These are phyloP conservation scores for Mucor indicus DNA, from an alignment of 371 early-diverging fungal genomes.

Conservation along the genomic window DNA sequence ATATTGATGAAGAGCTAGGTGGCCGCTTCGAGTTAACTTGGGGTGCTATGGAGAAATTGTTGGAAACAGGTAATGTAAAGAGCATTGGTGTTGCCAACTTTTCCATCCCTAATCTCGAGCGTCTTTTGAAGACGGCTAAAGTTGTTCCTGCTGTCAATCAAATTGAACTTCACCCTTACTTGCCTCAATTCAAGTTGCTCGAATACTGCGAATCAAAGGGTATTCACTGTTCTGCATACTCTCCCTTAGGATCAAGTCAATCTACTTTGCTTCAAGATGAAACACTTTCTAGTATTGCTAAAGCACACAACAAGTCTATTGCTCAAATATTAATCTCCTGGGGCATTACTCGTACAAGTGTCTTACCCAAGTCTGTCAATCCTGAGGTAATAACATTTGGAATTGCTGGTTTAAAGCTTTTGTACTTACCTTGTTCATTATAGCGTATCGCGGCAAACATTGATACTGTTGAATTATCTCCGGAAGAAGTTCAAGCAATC, in stretches of 20 bases:
- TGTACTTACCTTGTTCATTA: not conserved
- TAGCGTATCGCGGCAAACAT: slow-evolving; percentile 47
- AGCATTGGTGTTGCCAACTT: slow-evolving; percentile 69
- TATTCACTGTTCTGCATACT: slow-evolving; percentile 69
- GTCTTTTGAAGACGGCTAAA: slow-evolving; percentile 49
- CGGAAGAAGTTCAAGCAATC: slow-evolving; percentile 39
- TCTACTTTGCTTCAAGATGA: slow-evolving; percentile 42
- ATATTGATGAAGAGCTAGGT: slow-evolving; percentile 22
- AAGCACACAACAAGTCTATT: slow-evolving; percentile 55
- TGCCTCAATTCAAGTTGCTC: slow-evolving; percentile 60
- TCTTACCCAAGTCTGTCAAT: slow-evolving; percentile 55
- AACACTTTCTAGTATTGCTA: slow-evolving; percentile 59
- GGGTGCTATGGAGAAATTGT: slow-evolving; percentile 62
- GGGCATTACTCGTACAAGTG: slow-evolving; percentile 61
- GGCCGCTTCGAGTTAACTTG: slow-evolving; percentile 39
- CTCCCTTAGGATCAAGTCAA: slow-evolving; percentile 64
- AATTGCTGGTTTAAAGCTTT: too few species aligned
- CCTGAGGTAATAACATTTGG: slow-evolving; percentile 29
- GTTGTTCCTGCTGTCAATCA: slow-evolving; percentile 68
- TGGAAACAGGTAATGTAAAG: slow-evolving; percentile 63
- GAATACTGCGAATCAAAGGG: slow-evolving; percentile 52
- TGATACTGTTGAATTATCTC: slow-evolving; percentile 31
- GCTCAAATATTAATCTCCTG: slow-evolving; percentile 81
- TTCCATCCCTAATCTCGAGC: slow-evolving; percentile 46
- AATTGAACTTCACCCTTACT: slow-evolving; percentile 59